Evolutionary conservation across 164 flowering plant genomes (phyloP), one percentile per base, ranked within the genome.

Genomic region (Tetrastigma voinierianum): DNA sequence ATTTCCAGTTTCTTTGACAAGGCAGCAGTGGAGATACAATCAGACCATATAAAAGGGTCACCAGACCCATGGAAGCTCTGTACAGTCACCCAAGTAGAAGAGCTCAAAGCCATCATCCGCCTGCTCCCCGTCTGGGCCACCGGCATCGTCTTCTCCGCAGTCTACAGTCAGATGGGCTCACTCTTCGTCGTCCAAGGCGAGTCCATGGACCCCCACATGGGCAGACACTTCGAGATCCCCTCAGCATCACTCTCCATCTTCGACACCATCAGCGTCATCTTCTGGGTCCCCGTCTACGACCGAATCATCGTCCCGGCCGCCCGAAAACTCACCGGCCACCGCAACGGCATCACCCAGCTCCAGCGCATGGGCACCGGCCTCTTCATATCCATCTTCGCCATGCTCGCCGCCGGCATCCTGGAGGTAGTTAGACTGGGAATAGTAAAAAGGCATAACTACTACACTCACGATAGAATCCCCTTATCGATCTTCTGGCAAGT

Each of bases 351-450:
- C 49, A 88, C 93, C n/a, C 87, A 83, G 48, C 84, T 88, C 14
- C 93, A 88, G 62, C 65, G 90, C 46, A 88, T 88, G 83, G 90
- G 93, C 7, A 82, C 80, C 8, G 93, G 93, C 54, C 89, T 88
- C 40, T 61, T 88, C 70, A 84, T 86, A 32, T 88, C 93, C 46
- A 80, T 88, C 49, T 74, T 84, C 21, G 23, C 86, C 51, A 84
- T 88, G 86, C 4, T 84, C 18, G 59, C 76, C 23, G 90, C 90
- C 12, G 90, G 74, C 3, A 51, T 78, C 10, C 57, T 88, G 57
- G 93, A 88, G 71, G 49, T 83, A 5, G 55, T 65, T 12, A 74
- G 90, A 49, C 89, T 88, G 5, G 32, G 40, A 25, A 66, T 67
- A 3, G 88, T 86, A 23, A 76, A 64, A 46, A 74, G 61, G 51